These are phyloP conservation scores for Linderniella brevidens DNA, from an alignment of 257 asterid genomes.

Conservation along the genomic window DNA sequence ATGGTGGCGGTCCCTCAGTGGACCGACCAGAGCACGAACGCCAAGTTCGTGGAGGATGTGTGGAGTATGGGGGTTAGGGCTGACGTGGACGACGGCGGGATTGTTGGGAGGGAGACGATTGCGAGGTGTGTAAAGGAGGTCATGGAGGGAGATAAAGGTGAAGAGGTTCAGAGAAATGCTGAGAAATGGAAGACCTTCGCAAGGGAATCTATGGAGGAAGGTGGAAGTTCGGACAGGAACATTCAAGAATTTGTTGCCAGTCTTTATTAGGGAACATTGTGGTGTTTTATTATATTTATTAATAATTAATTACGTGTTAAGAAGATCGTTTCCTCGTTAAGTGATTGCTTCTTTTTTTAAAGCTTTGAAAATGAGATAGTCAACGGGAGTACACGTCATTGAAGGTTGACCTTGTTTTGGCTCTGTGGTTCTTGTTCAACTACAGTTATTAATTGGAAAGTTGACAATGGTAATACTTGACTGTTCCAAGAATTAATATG, in stretches of 20 bases:
- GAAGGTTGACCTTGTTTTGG: no score
- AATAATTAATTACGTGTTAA: no score
- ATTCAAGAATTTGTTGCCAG: conserved; percentile 14
- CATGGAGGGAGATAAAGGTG: conserved; percentile 16
- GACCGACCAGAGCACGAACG: conserved; percentile 20
- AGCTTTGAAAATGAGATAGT: no score
- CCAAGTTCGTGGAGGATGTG: conserved; percentile 16
- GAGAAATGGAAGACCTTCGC: conserved; percentile 18
- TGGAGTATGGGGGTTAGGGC: conserved; percentile 22
- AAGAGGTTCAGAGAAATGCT: conserved; percentile 15
- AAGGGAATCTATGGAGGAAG: conserved; percentile 16
- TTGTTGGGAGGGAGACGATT: conserved; percentile 14
- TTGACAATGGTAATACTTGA: no score
- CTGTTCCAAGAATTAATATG: no score
- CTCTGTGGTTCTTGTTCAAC: no score
- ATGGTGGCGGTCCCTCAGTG: conserved; percentile 24
- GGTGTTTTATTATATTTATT: no score
- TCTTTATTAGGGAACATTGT: no score
- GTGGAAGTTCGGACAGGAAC: conserved; percentile 21
- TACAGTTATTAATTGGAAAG: no score
- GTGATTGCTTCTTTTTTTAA: no score
- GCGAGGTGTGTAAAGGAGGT: conserved; percentile 15
- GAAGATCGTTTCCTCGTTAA: no score
- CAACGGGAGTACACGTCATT: no score
- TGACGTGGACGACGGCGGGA: conserved; percentile 4